Base-by-base conservation (phyloP, 208 protist genomes). In the Trypanosoma theileri region DNA sequence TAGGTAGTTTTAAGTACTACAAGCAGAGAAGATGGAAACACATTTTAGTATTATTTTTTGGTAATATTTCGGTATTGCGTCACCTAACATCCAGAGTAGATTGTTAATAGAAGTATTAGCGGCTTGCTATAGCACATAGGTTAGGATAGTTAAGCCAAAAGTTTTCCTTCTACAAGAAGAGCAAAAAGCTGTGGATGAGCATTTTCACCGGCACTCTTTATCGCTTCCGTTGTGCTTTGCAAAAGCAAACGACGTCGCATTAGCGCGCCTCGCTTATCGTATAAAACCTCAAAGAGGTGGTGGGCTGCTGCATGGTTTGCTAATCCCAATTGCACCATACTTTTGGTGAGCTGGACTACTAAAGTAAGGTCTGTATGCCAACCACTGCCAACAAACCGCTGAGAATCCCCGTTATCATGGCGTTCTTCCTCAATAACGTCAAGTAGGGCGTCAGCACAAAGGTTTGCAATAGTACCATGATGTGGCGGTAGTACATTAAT, bases 211-310 rank as follows among this genome's bases (percentile, higher is more conserved):
- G 75, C 72, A 21, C 50, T 26, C 59, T 69, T 57, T 21, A 94
- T 66, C 16, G 82, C 77, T 19, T 89, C 72, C 22, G 66, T 75
- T 16, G 80, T 71, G 3, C 64, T 85, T 52, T 88, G 74, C 8
- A 84, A 19, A 3, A 89, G 64, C 41, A 91, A 60, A 4, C 80
- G 77, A 10, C 89, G 81, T 60, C 85, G 83, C 58, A 89, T 75
- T 19, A 94, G 77, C 48, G 73, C 67, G 2, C 71, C 71, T 11
- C 86, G 73, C 46, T 81, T 71, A 3, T 85, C 73, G 64, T 92
- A 92, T 26, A 88, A 52, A 7, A 80, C 48, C 10, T 71, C 71
- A 35, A 88, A 78, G 16, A 95, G 73, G 28, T 66, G 22, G 13
- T 45, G 53, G 51, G 91, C 71, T 24, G 70, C 77, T n/a, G 76